phyloP scores from a whole-genome alignment of 2,329 filamentous ascomycete species.

The Beauveria sp. region DNA sequence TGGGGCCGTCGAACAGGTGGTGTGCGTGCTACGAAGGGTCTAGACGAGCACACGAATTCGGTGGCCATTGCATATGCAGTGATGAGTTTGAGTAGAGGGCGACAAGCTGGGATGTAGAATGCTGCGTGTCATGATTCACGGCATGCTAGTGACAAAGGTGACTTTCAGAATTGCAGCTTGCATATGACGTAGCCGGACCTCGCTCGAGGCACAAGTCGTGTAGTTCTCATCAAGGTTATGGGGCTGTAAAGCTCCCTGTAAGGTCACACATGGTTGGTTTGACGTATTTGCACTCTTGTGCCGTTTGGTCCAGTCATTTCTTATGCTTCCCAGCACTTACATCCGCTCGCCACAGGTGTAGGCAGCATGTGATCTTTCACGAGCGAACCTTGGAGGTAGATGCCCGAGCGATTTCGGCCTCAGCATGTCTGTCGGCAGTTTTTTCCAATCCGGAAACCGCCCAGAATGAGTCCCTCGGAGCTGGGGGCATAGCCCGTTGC shows the following conservation, averaged over 20 bases:
- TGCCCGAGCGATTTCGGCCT: background rate
- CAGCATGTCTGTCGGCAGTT: background rate
- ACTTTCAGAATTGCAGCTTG: background rate
- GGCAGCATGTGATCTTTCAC: background rate
- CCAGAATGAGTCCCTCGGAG: background rate
- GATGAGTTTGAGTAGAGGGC: background rate
- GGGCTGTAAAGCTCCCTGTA: background rate
- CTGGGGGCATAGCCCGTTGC: background rate
- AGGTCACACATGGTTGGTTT: too few species aligned
- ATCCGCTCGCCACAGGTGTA: background rate
- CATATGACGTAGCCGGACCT: background rate
- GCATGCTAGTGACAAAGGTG: background rate
- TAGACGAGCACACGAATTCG: background rate
- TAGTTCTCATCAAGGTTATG: background rate
- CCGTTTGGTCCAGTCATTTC: background rate
- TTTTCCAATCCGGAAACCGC: background rate
- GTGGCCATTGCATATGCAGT: background rate
- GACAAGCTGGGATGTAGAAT: background rate
- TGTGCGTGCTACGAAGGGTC: background rate
- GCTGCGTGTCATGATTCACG: conserved; percentile 2
- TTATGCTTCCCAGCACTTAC: background rate
- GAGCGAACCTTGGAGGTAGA: background rate
- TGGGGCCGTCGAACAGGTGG: background rate
- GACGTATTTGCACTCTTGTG: background rate
- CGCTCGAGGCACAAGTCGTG: background rate